phyloP scores from a whole-genome alignment of 306 rosid species.

The Oxytropis ochrocephala region DNA sequence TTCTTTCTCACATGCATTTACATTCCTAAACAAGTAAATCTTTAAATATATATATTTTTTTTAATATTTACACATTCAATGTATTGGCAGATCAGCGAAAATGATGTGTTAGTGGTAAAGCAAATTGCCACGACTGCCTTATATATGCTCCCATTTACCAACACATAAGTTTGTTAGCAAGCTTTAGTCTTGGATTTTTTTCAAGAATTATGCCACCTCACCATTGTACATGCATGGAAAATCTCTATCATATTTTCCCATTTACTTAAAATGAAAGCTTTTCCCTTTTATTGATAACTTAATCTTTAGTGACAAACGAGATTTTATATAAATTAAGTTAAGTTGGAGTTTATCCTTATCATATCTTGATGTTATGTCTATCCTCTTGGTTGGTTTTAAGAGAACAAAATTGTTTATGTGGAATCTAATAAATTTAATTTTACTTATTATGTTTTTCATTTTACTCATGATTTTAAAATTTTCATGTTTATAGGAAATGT shows the following conservation, averaged over 20 bases:
- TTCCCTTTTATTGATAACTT: not conserved
- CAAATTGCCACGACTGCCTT: not conserved
- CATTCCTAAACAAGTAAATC: not conserved
- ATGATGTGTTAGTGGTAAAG: not conserved
- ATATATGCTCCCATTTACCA: slow-evolving; percentile 4
- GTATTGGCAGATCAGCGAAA: no score
- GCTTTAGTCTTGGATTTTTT: not conserved
- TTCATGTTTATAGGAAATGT: no score
- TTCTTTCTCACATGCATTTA: not conserved
- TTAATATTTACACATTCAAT: not conserved
- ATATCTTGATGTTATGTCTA: no score
- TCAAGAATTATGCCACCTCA: not conserved
- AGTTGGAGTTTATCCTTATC: no score
- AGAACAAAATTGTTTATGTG: no score
- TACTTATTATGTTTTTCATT: no score
- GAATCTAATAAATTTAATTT: no score
- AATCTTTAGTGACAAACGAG: not conserved
- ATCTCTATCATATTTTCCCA: not conserved
- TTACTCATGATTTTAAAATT: no score
- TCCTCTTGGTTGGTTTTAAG: no score
- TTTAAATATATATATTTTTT: not conserved
- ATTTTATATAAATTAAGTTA: not conserved
- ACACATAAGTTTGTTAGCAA: not conserved
- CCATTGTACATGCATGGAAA: not conserved
- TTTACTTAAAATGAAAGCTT: not conserved